Evolutionary conservation across 768 basidiomycete genomes (phyloP).

Genomic region (Serendipita vermifera): DNA sequence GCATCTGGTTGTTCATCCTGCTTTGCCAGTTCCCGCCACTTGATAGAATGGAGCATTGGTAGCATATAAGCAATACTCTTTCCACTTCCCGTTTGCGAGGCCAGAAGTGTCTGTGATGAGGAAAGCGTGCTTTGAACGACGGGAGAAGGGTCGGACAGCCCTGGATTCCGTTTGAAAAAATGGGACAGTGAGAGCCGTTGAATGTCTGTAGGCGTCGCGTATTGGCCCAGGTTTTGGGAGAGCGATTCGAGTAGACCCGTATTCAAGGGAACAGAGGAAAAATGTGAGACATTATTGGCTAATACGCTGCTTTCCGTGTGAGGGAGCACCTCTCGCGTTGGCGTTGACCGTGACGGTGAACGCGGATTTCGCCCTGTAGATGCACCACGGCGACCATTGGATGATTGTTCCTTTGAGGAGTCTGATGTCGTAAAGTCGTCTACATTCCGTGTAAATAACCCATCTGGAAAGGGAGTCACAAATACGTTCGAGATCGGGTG

Average conservation of each 20-base stretch:
- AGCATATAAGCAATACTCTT: conserved; percentile 86
- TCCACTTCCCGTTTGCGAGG: conserved; percentile 82
- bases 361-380: too few species aligned
- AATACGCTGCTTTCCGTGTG: conserved; percentile 4
- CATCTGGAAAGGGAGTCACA: not conserved
- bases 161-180: conserved; percentile 8
- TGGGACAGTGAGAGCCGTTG: conserved; percentile 1
- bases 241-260: conserved; percentile 2
- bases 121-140: not conserved
- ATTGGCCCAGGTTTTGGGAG: not conserved
- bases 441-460: not conserved
- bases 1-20: conserved; percentile 2
- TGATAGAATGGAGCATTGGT: conserved; percentile 68
- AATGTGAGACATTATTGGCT: not conserved
- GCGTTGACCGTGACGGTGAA: too few species aligned
- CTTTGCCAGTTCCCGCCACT: conserved; percentile 39
- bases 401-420: not conserved
- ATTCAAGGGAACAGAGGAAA: conserved; percentile 7
- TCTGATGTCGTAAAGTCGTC: not conserved
- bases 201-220: not conserved
- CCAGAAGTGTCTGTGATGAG: conserved; percentile 37
- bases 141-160: not conserved
- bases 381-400: too few species aligned
- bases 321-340: not conserved
- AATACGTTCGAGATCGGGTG: too few species aligned